Evolutionary conservation across 345 rosid species (phyloP).

Genomic region (Conringia planisiliqua): DNA sequence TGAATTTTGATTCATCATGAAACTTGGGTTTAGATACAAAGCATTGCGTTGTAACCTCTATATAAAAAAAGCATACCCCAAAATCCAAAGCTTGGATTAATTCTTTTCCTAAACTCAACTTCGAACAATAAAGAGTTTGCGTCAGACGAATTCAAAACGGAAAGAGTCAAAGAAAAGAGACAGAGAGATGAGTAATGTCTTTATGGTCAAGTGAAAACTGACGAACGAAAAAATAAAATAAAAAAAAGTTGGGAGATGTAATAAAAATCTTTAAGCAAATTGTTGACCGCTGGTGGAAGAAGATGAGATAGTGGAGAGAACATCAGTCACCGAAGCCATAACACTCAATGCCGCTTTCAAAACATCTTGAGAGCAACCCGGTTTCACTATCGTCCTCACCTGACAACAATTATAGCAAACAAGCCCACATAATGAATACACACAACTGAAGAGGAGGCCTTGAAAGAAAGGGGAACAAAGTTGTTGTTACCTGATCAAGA

Average conservation of each 20-base stretch:
- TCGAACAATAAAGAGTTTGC: constrained; percentile 12
- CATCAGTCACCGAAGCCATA: constrained; percentile 91
- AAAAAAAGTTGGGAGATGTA: not conserved
- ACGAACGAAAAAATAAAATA: not conserved
- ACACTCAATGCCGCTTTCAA: constrained; percentile 95
- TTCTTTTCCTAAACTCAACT: constrained; percentile 26
- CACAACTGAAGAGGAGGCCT: not conserved
- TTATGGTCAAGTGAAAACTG: not conserved
- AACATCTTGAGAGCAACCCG: constrained; percentile 94
- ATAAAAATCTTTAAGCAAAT: constrained; percentile 4
- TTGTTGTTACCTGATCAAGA: constrained; percentile 64
- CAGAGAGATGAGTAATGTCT: not conserved
- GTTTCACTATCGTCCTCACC: constrained; percentile 86
- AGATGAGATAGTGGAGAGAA: constrained; percentile 66
- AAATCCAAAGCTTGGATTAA: constrained; percentile 2
- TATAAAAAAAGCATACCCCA: not conserved
- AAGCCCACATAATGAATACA: not conserved
- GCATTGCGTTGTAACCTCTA: not conserved
- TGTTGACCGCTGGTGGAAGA: constrained; percentile 38
- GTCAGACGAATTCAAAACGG: not conserved
- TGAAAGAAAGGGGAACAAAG: not conserved
- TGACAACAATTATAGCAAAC: constrained; percentile 9
- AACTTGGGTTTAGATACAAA: not conserved
- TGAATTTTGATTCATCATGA: not conserved
- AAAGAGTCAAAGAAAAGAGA: not conserved